Conservation (phyloP, 495 filamentous ascomycete species). For the Penicillium chermesinum region DNA sequence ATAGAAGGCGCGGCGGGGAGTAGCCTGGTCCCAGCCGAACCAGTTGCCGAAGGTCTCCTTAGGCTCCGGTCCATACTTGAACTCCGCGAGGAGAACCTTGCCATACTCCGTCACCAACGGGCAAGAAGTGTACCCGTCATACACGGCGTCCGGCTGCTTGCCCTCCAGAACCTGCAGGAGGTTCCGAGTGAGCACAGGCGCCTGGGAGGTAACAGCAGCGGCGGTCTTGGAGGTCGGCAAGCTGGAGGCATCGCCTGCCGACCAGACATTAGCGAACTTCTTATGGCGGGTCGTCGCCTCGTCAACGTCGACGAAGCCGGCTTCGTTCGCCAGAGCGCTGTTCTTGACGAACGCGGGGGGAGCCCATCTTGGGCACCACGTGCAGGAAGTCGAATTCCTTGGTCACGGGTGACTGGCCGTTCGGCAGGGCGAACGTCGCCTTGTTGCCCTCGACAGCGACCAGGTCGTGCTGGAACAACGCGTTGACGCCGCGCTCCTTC, state of each 20-base stretch:
- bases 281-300: conserved; percentile 55
- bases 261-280: conserved; percentile 62
- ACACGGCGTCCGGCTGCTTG: conserved; percentile 44
- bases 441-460: conserved; percentile 54
- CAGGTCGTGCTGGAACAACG: conserved; percentile 62
- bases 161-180: conserved; percentile 50
- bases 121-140: conserved; percentile 68
- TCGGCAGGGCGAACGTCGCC: conserved; percentile 47
- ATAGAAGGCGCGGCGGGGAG: conserved; percentile 53
- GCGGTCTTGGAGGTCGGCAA: conserved; percentile 65
- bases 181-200: conserved; percentile 56
- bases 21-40: conserved; percentile 55
- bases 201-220: conserved; percentile 59
- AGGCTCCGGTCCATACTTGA: conserved; percentile 66
- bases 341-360: conserved; percentile 55
- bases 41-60: conserved; percentile 60
- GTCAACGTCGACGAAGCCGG: conserved; percentile 62
- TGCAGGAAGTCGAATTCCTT: conserved; percentile 58
- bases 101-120: conserved; percentile 61
- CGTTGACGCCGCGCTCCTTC: conserved; percentile 58
- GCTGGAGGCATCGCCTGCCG: conserved; percentile 62
- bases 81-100: conserved; percentile 65
- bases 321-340: conserved; percentile 52
- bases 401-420: conserved; percentile 41
- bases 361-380: conserved; percentile 57